Percentiles rank a stretch among this genome's conserved stretches.
phyloP scores from a whole-genome alignment of 2,329 filamentous ascomycete genomes.

The Apiospora kogelbergensis region DNA sequence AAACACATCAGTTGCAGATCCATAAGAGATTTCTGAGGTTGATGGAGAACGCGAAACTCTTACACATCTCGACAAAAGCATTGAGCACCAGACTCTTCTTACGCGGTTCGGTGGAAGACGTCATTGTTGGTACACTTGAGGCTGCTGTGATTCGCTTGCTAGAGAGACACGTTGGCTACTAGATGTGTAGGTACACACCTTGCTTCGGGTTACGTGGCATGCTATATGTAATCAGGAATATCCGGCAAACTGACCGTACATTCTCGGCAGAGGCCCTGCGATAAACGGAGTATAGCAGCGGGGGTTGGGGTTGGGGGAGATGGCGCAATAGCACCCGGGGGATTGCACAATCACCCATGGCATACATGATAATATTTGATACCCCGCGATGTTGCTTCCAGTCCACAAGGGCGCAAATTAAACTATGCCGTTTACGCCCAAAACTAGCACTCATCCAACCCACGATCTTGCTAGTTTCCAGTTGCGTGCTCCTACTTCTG shows the following conservation, averaged over 20 bases:
- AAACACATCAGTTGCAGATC: neutral
- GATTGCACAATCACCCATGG: constrained; percentile 5
- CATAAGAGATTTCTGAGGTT: too few relatives aligned
- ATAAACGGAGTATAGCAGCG: neutral
- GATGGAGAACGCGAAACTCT: neutral
- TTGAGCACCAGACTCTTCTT: constrained; percentile 17
- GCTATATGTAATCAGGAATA: neutral
- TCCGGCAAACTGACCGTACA: neutral
- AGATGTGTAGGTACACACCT: neutral
- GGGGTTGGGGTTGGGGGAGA: neutral
- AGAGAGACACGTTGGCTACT: neutral
- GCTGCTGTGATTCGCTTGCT: neutral
- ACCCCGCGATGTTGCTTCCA: too few relatives aligned
- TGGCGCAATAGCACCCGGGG: neutral
- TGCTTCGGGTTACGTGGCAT: neutral
- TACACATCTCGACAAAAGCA: constrained; percentile 18
- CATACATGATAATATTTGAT: neutral
- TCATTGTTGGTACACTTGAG: neutral
- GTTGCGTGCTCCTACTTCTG: too few relatives aligned
- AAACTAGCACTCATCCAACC: too few relatives aligned
- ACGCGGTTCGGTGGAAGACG: neutral
- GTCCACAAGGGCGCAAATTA: too few relatives aligned
- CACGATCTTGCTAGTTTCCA: too few relatives aligned
- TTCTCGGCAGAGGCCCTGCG: neutral
- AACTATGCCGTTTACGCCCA: too few relatives aligned